These are phyloP conservation scores for Colletotrichum sp. DNA, from an alignment of 2,329 filamentous ascomycete species.

Conservation along the genomic window DNA sequence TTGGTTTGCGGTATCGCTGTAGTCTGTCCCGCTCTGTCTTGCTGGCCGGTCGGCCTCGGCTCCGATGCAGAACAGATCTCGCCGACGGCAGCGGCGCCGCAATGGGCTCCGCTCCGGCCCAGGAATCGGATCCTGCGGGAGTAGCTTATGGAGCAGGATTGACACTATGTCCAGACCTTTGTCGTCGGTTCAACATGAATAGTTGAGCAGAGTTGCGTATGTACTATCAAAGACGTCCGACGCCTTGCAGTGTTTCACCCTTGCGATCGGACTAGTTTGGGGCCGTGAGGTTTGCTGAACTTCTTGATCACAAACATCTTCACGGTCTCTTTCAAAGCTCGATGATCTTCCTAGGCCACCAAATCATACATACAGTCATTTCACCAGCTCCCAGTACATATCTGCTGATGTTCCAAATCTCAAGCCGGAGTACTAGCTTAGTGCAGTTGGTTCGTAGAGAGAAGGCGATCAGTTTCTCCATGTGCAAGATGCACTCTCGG, in stretches of 20 bases:
- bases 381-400: not conserved
- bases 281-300: not conserved
- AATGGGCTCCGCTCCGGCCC: not conserved
- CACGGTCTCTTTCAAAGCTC: accelerated
- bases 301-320: not conserved
- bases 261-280: not conserved
- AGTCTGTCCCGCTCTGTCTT: not conserved
- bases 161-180: not conserved
- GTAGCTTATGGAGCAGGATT: accelerated
- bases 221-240: not conserved
- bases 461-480: not conserved
- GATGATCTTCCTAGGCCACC: accelerated
- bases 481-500: not conserved
- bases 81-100: not conserved
- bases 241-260: not conserved
- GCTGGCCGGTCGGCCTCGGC: not conserved
- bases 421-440: accelerated
- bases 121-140: not conserved
- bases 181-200: accelerated
- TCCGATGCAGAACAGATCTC: not conserved
- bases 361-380: accelerated
- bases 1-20: accelerated
- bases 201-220: not conserved
- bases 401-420: accelerated
- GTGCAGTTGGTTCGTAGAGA: accelerated